Percentiles rank a stretch among this genome's conserved stretches.
phyloP scores from a whole-genome alignment of 1,284 basidiomycete species.

The Apiotrichum domesticum region DNA sequence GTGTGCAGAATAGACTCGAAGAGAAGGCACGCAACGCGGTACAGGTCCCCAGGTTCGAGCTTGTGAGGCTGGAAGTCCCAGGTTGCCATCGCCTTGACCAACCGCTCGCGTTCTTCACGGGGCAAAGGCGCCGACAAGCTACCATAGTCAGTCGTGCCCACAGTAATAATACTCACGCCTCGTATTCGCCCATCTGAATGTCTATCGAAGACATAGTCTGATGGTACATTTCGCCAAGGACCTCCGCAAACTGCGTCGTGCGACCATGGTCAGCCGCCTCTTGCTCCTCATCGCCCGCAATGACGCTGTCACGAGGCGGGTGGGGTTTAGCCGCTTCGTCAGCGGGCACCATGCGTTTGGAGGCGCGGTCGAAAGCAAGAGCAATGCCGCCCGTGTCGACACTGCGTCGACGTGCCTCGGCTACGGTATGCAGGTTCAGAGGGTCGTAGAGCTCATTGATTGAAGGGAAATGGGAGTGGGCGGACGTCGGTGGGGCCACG shows the following conservation, averaged over 20 bases:
- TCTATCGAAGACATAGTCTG: conserved; percentile 68
- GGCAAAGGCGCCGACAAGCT: conserved; percentile 33
- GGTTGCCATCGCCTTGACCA: conserved; percentile 60
- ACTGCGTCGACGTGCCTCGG: conserved; percentile 55
- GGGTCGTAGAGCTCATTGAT: conserved; percentile 1
- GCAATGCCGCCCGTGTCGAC: conserved; percentile 78
- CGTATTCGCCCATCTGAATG: conserved; percentile 45
- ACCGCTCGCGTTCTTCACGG: conserved; percentile 44
- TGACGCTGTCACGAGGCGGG: conserved; percentile 1
- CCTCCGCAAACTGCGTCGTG: conserved; percentile 58
- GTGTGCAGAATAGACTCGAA: conserved; percentile 53
- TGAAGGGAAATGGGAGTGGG: neutral
- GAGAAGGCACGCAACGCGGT: conserved; percentile 71
- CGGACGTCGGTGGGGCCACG: neutral
- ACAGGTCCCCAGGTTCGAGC: conserved; percentile 68
- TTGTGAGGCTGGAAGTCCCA: conserved; percentile 86
- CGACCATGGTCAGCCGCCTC: conserved; percentile 52
- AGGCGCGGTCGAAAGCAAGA: conserved; percentile 60
- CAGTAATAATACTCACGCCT: conserved; percentile 26
- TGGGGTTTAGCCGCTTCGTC: neutral
- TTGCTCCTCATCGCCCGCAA: conserved; percentile 19
- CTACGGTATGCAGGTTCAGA: neutral
- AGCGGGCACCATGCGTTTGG: neutral
- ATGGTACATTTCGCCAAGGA: conserved; percentile 72
- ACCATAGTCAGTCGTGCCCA: conserved; percentile 26